Base-by-base conservation (phyloP, 1,284 basidiomycete species). In the Tylopilus sp. region DNA sequence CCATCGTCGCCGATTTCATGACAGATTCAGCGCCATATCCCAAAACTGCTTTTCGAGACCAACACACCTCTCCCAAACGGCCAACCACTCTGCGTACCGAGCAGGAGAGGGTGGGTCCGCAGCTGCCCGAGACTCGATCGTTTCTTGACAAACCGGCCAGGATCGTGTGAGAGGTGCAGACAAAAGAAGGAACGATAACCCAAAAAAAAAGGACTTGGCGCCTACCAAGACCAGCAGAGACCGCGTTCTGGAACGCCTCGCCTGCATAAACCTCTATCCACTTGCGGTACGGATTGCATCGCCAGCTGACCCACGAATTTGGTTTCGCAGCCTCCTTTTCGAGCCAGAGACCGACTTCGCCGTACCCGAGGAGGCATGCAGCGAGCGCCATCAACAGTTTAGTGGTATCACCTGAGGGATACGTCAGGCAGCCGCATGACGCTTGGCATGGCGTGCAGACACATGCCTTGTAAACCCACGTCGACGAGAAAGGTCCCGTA, bases 281-380 rank as follows among this genome's bases (percentile, higher is more conserved):
- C 43, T 73, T 69, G 45, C 73, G 69, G 68, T 94, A 94, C 7
- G 80, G 78, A 60, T 94, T 94, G 1, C 75, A 77, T 6, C 85
- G 78, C 44, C 45, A 41, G 21, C 5, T 67, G 2, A 86, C 79
- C 74, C 81, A 80, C 36, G 70, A 74, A 31, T 74, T 66, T 2
- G 75, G 74, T 28, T 66, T 64, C 18, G 63, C 58, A 1, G 82
- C 75, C 53, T 85, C 75, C 43, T 73, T 77, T 66, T 78, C 78
- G 40, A 89, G 71, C 86, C 82, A 95, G 35, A 91, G 71, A 0
- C 93, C 95, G 0, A 96, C 90, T 66, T 97, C 91, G n/a, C 92
- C 95, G 61, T 97, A 98, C 0, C 95, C 95, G 0, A 97, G 71
- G 12, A 97, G 74, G 65, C 95, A 98, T 5, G 90, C 86, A 15